Evolutionary conservation across 768 basidiomycete genomes (phyloP), one percentile per base, ranked within the genome.

Genomic region (Psilocybe azurescens): DNA sequence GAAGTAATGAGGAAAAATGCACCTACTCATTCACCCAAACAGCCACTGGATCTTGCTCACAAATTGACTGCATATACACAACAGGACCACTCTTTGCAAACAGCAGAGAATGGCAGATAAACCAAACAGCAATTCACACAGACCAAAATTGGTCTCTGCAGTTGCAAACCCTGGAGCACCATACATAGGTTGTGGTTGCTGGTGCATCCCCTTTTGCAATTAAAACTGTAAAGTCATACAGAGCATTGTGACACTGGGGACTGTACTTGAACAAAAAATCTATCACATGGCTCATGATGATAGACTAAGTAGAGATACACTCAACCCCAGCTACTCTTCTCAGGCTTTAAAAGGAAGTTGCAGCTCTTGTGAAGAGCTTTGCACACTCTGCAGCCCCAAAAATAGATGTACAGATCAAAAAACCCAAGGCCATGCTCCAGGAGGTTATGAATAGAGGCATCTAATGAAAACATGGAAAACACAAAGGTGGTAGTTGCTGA

Each of bases 1-100:
- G 46, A 0, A 66, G 63, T 5, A 62, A 69, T 68, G 72, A 74
- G 0, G 53, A 57, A 0, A 60, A 41, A 2, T 60, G 52, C 10
- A 60, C 24, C 6, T 80, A 66, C 56, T 75, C 80, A 1, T 79
- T 64, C 65, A 10, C 39, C 0, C 70, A 73, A 49, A 39, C 53
- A 30, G 44, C 38, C 24, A 63, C 51, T 38, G 28, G 28, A 5
- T 50, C 63, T 18, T 67, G 71, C 29, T 77, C 78, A 0, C 48
- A 77, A 1, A 67, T 81, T 4, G 76, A 81, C 62, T 39, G 78
- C 24, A 78, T 80, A 44, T 79, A 79, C 49, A 24, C 70, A 0
- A 68, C 61, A 6, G 28, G 61, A 0, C 29, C 44, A 1, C 9
- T 72, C 0, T 41, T 66, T 4, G n/a, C 63, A 2, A 52, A 33